These are phyloP conservation scores for Amylocystis lapponica DNA, from an alignment of 768 basidiomycete species.

Conservation along the genomic window DNA sequence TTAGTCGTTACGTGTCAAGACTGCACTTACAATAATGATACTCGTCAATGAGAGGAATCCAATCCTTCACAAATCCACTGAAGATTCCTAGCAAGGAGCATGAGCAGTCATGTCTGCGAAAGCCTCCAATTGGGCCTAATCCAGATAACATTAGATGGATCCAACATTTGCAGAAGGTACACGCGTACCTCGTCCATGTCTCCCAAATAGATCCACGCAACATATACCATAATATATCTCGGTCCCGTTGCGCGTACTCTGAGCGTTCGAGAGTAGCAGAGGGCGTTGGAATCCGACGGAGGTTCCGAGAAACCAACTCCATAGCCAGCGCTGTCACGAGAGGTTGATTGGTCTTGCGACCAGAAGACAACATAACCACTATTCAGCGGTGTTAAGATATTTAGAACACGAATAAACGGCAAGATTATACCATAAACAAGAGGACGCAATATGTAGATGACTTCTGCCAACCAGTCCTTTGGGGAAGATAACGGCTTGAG, in stretches of 20 bases:
- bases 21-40: constrained; percentile 83
- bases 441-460: constrained; percentile 66
- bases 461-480: constrained; percentile 72
- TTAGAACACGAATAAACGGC: background rate
- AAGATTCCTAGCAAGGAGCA: constrained; percentile 65
- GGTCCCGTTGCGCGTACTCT: constrained; percentile 80
- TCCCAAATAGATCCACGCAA: constrained; percentile 85
- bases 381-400: background rate
- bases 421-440: constrained; percentile 59
- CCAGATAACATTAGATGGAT: background rate
- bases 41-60: constrained; percentile 85
- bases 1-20: background rate
- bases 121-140: constrained; percentile 70
- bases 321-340: constrained; percentile 59
- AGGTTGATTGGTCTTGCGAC: constrained; percentile 48
- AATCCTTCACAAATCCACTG: constrained; percentile 69
- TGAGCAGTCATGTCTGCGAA: constrained; percentile 50
- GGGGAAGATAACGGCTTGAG: constrained; percentile 54
- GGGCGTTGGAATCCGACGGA: constrained; percentile 61
- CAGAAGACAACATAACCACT: constrained; percentile 37
- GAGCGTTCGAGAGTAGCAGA: constrained; percentile 61
- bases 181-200: constrained; percentile 66
- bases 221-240: constrained; percentile 79
- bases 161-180: no score
- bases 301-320: constrained; percentile 67